Percentiles rank a stretch among this genome's conserved stretches.
These are phyloP conservation scores for Stachybotrys chartarum DNA, from an alignment of 2,329 filamentous ascomycete genomes.

Conservation along the genomic window DNA sequence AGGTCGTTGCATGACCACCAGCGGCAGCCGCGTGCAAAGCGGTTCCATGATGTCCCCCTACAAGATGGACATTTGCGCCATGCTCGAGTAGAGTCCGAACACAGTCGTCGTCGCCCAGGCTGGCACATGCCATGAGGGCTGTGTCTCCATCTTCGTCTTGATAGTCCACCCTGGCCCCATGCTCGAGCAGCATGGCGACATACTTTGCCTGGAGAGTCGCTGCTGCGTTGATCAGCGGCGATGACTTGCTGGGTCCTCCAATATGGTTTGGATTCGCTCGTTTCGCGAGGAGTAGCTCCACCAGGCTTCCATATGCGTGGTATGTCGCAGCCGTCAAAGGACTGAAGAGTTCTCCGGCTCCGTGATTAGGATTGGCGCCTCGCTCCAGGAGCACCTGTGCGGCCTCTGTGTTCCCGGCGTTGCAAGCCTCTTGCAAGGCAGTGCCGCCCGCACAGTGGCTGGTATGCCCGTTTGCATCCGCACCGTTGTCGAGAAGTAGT, in stretches of 20 bases:
- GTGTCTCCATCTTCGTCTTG: neutral
- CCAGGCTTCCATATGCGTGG: neutral
- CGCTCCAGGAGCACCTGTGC: neutral
- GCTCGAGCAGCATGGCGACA: neutral
- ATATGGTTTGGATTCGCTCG: neutral
- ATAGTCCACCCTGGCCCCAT: neutral
- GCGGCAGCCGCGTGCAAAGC: conserved; percentile 5
- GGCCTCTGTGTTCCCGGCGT: neutral
- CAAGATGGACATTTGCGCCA: neutral
- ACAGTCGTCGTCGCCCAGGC: neutral
- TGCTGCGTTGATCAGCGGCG: neutral
- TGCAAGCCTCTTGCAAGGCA: neutral
- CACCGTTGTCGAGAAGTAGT: neutral
- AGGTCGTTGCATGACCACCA: conserved; percentile 1
- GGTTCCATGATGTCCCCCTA: neutral
- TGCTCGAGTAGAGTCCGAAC: neutral
- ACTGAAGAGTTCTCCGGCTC: neutral
- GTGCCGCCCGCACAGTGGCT: neutral
- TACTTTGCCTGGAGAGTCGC: neutral
- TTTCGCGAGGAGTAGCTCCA: neutral
- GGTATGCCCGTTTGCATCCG: neutral
- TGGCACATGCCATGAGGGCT: neutral
- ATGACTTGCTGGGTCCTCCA: neutral
- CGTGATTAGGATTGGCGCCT: neutral
- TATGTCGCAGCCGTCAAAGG: neutral